Conservation (phyloP, 805 yeast genomes). For the Nakazawaea wickerhamii region DNA sequence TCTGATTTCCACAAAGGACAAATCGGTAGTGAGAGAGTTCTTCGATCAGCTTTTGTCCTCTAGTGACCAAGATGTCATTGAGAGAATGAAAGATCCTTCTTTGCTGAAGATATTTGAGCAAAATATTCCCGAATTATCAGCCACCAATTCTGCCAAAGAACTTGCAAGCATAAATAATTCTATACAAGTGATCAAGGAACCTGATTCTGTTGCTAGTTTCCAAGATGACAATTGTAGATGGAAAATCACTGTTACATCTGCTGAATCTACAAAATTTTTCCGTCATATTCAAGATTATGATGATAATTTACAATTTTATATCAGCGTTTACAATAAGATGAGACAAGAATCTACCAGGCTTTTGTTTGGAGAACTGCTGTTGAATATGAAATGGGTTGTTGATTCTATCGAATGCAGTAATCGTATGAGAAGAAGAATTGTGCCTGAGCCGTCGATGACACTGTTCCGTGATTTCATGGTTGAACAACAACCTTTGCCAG, state of each 20-base stretch:
- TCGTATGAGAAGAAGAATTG: constrained; percentile 57
- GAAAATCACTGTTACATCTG: constrained; percentile 33
- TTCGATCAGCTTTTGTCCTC: constrained; percentile 20
- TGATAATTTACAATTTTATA: constrained; percentile 49
- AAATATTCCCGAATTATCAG: background rate
- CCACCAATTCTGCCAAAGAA: constrained; percentile 10
- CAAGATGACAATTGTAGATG: constrained; percentile 29
- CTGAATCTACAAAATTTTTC: constrained; percentile 44
- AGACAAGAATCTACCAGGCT: constrained; percentile 38
- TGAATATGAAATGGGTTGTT: constrained; percentile 36
- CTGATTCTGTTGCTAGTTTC: constrained; percentile 15
- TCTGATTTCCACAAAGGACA: constrained; percentile 16
- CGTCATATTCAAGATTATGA: constrained; percentile 60
- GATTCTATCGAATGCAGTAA: constrained; percentile 69
- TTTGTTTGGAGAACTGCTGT: constrained; percentile 19
- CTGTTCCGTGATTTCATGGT: background rate
- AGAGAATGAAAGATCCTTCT: constrained; percentile 13
- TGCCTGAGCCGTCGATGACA: constrained; percentile 32
- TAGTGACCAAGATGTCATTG: constrained; percentile 24
- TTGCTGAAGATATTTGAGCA: background rate
- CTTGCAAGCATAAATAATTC: constrained; percentile 12
- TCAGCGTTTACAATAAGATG: constrained; percentile 41
- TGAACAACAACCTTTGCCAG: too few relatives aligned
- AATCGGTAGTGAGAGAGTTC: constrained; percentile 18
- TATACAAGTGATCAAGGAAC: constrained; percentile 9